Percentiles rank a stretch among this genome's conserved stretches.
These are phyloP conservation scores for Oenanthe sinensis DNA, from an alignment of 129 eudicot genomes.

Conservation along the genomic window DNA sequence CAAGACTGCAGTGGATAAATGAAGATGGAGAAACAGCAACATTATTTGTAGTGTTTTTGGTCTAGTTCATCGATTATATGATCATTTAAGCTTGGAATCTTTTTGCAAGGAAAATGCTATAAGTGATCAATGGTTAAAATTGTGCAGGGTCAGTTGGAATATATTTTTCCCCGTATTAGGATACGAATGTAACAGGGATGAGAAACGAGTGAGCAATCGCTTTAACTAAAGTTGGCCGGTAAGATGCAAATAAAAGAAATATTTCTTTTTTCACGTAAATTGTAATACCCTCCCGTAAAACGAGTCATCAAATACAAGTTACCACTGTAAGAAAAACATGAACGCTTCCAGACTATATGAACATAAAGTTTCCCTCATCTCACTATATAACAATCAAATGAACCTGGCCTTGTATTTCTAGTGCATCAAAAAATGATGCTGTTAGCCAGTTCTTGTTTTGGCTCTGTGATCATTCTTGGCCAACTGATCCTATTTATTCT, in stretches of 20 bases:
- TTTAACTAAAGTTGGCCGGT: neutral
- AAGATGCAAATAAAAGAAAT: constrained; percentile 7
- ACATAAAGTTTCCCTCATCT: neutral
- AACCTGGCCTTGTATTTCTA: neutral
- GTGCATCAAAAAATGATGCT: constrained; percentile 33
- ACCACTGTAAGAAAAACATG: constrained; percentile 37
- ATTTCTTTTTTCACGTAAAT: constrained; percentile 20
- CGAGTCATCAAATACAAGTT: constrained; percentile 17
- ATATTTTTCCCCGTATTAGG: neutral
- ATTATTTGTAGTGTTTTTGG: too few relatives aligned
- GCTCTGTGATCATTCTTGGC: constrained; percentile 15
- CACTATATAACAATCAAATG: constrained; percentile 24
- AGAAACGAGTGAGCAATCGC: neutral
- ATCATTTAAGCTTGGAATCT: neutral
- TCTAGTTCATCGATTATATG: neutral
- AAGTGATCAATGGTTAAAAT: too few relatives aligned
- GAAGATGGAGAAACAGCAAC: neutral
- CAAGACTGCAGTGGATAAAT: neutral
- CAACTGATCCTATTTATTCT: constrained; percentile 10
- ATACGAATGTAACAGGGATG: neutral
- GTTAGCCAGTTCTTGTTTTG: constrained; percentile 7
- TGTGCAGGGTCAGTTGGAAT: too few relatives aligned
- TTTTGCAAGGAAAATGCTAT: too few relatives aligned
- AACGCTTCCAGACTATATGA: constrained; percentile 16
- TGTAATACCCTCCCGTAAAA: constrained; percentile 16